Evolutionary conservation across 257 asterid species (phyloP), one percentile per base, ranked within the genome.

Genomic region (Galeopsis tetrahit): DNA sequence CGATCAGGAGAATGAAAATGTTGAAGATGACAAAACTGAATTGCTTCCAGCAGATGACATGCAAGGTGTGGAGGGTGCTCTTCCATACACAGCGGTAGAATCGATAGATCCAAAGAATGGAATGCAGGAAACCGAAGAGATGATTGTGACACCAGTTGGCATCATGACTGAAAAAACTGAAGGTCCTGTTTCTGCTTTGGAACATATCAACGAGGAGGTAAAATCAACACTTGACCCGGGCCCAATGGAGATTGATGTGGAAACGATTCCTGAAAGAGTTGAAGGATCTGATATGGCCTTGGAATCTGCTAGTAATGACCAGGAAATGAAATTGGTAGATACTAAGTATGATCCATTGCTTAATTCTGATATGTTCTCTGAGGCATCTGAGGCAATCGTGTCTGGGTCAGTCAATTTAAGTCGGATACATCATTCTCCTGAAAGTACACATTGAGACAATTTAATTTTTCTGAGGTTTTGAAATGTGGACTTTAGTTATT

Each of bases 381-480:
- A 88, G 84, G 85, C 83, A 55, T 81, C 85, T 81, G 96, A 87
- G 96, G 87, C 85, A 81, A 46, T 82, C 75, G 83, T 86, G 88
- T 80, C 93, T 80, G 91, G 75, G 85, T 81, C 90, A 65, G 89
- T 88, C 81, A 86, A 86, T 85, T 82, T 89, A 79, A 89, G 96
- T 88, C 93, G 97, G 98, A 94, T 94, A 94, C 98, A 94, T 85
- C 95, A 89, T 94, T 94, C 96, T 86, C 96, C 97, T 81, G 96
- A 91, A 91, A 94, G 87, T 91, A 94, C 96, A 91, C 97, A 86
- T 91, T 94, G 90, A 94, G 87, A 94, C 97, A 71, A 82, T 91
- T 89, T 86, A 80, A 58, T 58, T 62, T 85, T 85, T 85, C 74
- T 68, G 63, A 63, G 82, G 78, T 87, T 90, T 85, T 84, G 82